These are phyloP conservation scores for Wickerhamiella vanderwaltii DNA, from an alignment of 805 yeast genomes.

Conservation along the genomic window DNA sequence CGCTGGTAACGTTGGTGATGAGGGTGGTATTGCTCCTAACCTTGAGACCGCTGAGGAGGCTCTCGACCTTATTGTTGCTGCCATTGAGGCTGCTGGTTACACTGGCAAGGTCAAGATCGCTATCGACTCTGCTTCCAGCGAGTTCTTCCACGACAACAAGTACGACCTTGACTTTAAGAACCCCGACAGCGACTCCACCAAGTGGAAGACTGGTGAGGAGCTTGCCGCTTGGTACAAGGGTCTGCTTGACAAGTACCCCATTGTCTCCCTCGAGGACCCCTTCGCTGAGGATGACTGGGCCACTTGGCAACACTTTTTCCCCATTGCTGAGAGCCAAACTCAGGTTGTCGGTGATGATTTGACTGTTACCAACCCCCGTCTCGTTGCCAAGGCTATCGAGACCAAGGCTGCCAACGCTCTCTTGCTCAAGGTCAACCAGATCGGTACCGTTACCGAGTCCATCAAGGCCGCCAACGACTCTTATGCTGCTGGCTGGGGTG, in stretches of 20 bases:
- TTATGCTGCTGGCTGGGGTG: constrained; percentile 97
- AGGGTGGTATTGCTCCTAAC: constrained; percentile 99
- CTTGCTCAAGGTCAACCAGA: constrained; percentile 96
- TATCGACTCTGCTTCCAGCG: constrained; percentile 93
- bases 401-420: constrained; percentile 91
- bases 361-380: constrained; percentile 94
- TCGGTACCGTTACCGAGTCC: constrained; percentile 92
- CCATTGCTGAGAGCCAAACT: constrained; percentile 37
- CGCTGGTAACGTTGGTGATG: constrained; percentile 99
- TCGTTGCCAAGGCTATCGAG: constrained; percentile 90
- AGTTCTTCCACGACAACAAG: constrained; percentile 92
- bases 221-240: constrained; percentile 72
- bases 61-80: constrained; percentile 77
- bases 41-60: constrained; percentile 94
- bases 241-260: constrained; percentile 84
- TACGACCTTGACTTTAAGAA: constrained; percentile 98
- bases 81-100: constrained; percentile 93
- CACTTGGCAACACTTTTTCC: constrained; percentile 84
- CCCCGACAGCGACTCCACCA: constrained; percentile 79
- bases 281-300: constrained; percentile 99
- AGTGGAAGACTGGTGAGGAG: constrained; percentile 83
- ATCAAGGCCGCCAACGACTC: constrained; percentile 95
- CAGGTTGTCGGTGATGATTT: constrained; percentile 97
- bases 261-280: constrained; percentile 97
- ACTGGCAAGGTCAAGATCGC: constrained; percentile 86